A percentile compares a stretch with the other conserved stretches of the same genome.
Evolutionary conservation across 192 early-diverging fungal genomes (phyloP).

Genomic region (Coemansia sp.): DNA sequence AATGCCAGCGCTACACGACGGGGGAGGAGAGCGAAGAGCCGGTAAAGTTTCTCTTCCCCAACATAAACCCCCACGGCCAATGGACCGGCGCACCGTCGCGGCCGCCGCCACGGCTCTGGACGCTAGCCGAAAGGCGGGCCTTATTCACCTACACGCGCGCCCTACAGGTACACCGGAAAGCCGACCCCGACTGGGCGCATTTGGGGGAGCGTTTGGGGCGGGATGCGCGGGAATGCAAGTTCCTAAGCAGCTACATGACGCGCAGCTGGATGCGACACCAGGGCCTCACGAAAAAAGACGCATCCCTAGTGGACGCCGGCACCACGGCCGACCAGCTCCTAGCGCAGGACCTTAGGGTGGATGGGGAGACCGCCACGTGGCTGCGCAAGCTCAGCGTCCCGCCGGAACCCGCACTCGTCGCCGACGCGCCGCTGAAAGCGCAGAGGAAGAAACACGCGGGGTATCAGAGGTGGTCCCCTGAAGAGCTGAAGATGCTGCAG

Average conservation of each 20-base stretch:
- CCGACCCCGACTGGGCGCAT: conserved; percentile 10
- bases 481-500: background rate
- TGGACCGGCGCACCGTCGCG: background rate
- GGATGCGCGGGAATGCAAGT: conserved; percentile 9
- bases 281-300: background rate
- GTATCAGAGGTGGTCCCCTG: background rate
- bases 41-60: background rate
- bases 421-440: background rate
- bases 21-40: background rate
- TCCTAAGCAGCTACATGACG: conserved; percentile 4
- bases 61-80: background rate
- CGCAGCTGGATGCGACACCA: conserved; percentile 7
- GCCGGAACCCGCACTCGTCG: background rate
- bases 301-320: background rate
- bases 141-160: conserved; percentile 15
- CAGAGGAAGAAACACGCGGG: background rate
- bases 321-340: background rate
- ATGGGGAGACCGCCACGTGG: conserved; percentile 2
- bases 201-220: conserved; percentile 7
- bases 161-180: background rate
- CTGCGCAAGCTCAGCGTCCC: background rate
- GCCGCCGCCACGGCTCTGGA: conserved; percentile 7
- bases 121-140: conserved; percentile 24
- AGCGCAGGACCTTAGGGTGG: background rate
- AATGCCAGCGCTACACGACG: too few species aligned